Evolutionary conservation across 2,329 filamentous ascomycete species (phyloP), one percentile per base, ranked within the genome.

Genomic region (Zopfia rhizophila): DNA sequence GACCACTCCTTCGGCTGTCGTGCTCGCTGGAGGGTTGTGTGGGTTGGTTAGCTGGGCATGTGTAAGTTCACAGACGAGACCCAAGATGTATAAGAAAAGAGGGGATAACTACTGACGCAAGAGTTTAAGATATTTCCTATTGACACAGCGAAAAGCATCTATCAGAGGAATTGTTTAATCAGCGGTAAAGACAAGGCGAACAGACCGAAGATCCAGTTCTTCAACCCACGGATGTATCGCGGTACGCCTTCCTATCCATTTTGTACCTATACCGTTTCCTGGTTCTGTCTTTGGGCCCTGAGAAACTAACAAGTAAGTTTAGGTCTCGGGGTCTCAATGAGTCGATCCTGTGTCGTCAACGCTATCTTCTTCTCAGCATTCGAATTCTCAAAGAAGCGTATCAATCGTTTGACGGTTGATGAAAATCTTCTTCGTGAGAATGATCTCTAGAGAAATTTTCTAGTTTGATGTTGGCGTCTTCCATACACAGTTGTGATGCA

Each of bases 291-390:
- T 16, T 19, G 7, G 17, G 8, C 16, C 6, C 12, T 30, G 8
- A 25, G 12, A n/a, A 40, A n/a, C 18, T 38, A 41, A 46, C 52
- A 21, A 61, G 16, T 3, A 13, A 11, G 4, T n/a, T 12, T 42
- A 77, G 75, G 77, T 21, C 79, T 95, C 3, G 89, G 86, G 16
- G 90, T 94, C 18, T 92, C 89, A 25, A 92, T 94, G 85, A 82
- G 84, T 56, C 85, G 90, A 44, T 92, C 89, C 10, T 91, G 88
- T 61, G 79, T 90, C 39, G 86, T 94, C 58, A 95, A 95, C 68
- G 89, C 90, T 56, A 89, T 95, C 61, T 95, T 95, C 79, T 95
- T 95, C 75, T 91, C 89, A 30, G 88, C 86, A 27, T 95, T 94
- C 68, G 90, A 95, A 73, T 86, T 90, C 61, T 82, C 90, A 61